Percentiles rank a stretch among this genome's conserved stretches.
Evolutionary conservation across 176 grass and related monocot species (phyloP).

Genomic region (Bothriochloa decipiens): DNA sequence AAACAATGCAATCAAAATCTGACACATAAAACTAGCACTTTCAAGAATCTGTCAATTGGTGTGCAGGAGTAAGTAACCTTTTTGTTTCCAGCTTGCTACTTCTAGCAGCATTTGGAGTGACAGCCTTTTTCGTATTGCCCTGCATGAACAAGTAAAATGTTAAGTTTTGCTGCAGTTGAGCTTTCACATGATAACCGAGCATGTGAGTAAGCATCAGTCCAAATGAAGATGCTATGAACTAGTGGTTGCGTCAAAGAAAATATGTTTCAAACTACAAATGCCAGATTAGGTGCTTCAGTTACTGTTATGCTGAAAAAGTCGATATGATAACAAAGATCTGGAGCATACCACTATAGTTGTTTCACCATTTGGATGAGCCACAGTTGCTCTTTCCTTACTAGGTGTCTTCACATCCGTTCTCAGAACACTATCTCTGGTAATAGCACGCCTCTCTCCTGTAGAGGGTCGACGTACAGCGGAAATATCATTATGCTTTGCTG

Average conservation of each 20-base stretch:
- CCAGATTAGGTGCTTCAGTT: constrained; percentile 16
- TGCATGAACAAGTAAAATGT: constrained; percentile 38
- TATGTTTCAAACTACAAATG: not conserved
- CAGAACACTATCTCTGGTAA: constrained; percentile 42
- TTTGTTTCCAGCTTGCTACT: constrained; percentile 54
- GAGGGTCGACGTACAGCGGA: constrained; percentile 34
- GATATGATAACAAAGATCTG: not conserved
- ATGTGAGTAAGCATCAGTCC: constrained; percentile 9
- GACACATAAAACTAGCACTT: constrained; percentile 10
- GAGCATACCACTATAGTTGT: constrained; percentile 43
- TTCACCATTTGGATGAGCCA: constrained; percentile 28
- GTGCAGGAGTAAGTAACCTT: constrained; percentile 64
- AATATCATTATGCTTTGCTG: constrained; percentile 35
- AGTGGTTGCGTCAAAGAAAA: not conserved
- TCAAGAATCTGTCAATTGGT: constrained; percentile 9
- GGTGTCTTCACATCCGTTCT: constrained; percentile 42
- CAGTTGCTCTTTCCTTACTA: constrained; percentile 35
- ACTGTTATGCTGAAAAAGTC: not conserved
- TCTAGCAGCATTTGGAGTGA: constrained; percentile 50
- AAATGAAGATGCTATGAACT: not conserved
- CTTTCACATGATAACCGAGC: not conserved
- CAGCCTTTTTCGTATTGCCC: constrained; percentile 52
- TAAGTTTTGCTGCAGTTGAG: constrained; percentile 16
- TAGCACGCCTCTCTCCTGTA: constrained; percentile 51
- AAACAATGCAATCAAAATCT: constrained; percentile 19